Conservation (phyloP, 192 early-diverging fungal species). For the Gryganskiella cystojenkinii region DNA sequence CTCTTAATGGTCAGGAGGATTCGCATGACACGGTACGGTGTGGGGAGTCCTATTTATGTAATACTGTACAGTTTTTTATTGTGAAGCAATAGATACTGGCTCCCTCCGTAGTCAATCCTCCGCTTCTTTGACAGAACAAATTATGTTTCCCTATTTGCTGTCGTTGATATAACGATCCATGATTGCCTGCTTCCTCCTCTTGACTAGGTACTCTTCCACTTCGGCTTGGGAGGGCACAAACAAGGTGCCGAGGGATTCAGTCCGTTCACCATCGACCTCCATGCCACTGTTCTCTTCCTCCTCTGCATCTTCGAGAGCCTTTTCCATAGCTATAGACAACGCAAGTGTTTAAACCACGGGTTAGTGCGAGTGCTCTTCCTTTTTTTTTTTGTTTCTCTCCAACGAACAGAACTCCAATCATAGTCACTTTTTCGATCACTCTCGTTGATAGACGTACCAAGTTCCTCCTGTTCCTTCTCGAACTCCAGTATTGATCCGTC, state of each 20-base stretch:
- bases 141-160: no score
- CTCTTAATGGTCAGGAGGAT: no score
- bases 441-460: conserved; percentile 31
- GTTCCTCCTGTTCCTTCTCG: conserved; percentile 72
- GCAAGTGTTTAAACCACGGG: background rate
- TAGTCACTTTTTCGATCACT: no score
- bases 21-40: no score
- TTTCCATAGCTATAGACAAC: conserved; percentile 22
- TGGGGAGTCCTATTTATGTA: no score
- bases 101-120: no score
- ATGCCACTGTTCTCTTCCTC: conserved; percentile 45
- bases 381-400: no score
- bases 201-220: conserved; percentile 78
- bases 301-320: conserved; percentile 36
- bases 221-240: conserved; percentile 78
- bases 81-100: no score
- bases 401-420: no score
- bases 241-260: conserved; percentile 43
- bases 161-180: conserved; percentile 63
- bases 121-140: no score
- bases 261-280: conserved; percentile 43
- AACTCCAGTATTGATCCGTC: conserved; percentile 85
- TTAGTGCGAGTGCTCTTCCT: no score
- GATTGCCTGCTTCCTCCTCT: conserved; percentile 75
- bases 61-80: no score